Evolutionary conservation across 1,284 basidiomycete species (phyloP), one percentile per base, ranked within the genome.

Genomic region (Naganishia cerealis): DNA sequence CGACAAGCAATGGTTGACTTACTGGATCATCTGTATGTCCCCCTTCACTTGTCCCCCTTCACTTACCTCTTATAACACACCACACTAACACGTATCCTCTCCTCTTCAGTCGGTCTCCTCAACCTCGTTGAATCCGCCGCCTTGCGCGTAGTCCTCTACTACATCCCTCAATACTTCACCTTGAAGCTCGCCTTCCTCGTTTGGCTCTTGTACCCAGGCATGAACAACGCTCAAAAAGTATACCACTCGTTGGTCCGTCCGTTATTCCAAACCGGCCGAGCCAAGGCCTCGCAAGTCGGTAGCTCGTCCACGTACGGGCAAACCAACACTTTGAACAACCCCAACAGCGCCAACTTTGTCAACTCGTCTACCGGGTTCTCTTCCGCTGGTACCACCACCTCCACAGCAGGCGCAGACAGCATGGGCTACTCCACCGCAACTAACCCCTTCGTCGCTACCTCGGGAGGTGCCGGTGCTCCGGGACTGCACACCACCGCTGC

Each of bases 161-260:
- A 68, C 54, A 36, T 71, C 40, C 66, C 71, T 10, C 61, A 89
- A 87, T 92, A 92, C 78, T 92, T 87, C 75, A 86, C 87, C 42
- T 85, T 90, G 84, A 92, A 91, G 87, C 88, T 87, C 56, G 67
- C 86, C 68, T 90, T 90, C 82, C 86, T 90, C 76, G 79, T 91
- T 73, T 92, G 89, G 89, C 70, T 67, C 59, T 70, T 71, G 63
- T 73, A 75, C 72, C 72, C 72, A 9, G 66, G 58, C 18, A 67
- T 63, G 16, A 73, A 89, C 87, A 88, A 88, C 71, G 88, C 88
- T 9, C 86, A 88, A 83, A 81, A 80, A 54, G 81, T 85, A 24
- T 89, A 89, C 77, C 75, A 82, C 72, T 80, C 78, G 65, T 77
- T 86, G 61, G 78, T 89, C 74, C 88, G 88, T 77, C 88, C 87